Base-by-base conservation (phyloP, 2,329 filamentous ascomycete genomes). In the Orbilia javanica region DNA sequence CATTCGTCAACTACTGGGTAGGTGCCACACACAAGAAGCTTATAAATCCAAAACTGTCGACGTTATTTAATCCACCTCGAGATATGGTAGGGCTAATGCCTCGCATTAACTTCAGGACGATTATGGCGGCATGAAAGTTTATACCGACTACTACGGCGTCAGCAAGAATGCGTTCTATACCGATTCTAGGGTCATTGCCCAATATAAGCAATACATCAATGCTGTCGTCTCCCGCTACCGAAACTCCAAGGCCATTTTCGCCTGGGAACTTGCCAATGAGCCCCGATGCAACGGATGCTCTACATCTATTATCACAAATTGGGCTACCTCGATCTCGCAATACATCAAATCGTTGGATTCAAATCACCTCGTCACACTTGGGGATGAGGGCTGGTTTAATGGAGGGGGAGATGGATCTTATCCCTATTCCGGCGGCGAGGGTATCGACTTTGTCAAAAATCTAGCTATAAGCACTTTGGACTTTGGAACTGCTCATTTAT, bases 201-300 rank as follows among this genome's bases (percentile, higher is more conserved):
- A 89, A 72, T 92, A 92, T 82, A 88, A 88, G 80, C 85, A 84
- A 55, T 92, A 92, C 82, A 87, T 92, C 81, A 84, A 87, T 55
- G 84, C 85, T 0, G 86, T 92, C 4, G 87, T 92, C 1, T 87
- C 84, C 18, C 86, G 90, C 6, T 92, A 91, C 84, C 87, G 85
- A 55, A 84, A 86, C 78, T 90, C 88, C 0, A 84, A 87, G 0
- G 87, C 90, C 0, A 86, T 92, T 57, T 88, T 92, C 80, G 89
- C 89, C 0, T 92, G 90, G 90, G 90, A 92, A 81, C 84, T 92
- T 1, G 88, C 86, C 72, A 92, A 92, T 80, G 90, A 92, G 83
- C 88, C 90, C n/a, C 86, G 90, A 74, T 91, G 90, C 84, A 85
- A 86, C 10, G 87, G 88, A 8, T 92, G 90, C 81, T 84, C 85